Evolutionary conservation across 2,329 filamentous ascomycete genomes (phyloP), one percentile per base, ranked within the genome.

Genomic region (Dichotomopilus funicola): DNA sequence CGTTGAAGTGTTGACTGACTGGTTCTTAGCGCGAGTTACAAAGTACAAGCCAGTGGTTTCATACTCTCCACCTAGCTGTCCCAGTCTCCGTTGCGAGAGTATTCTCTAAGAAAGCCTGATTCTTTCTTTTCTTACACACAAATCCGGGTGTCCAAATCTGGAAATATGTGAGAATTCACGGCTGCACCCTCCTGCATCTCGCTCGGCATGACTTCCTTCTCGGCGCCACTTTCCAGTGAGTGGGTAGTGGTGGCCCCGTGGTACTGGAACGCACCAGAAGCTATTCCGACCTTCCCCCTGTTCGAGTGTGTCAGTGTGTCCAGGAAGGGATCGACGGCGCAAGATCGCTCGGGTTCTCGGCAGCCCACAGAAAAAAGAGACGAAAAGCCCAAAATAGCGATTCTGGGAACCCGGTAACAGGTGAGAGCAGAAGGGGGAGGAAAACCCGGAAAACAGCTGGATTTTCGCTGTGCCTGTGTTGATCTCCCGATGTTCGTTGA

Each of bases 131-230:
- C 19, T 27, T 27, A 27, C 19, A 27, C 19, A 27, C 19, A 27
- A 27, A 27, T 2, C 19, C 19, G 19, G 19, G 19, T 2, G 19
- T 27, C 19, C 19, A 27, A 27, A 27, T 27, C 19, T 27, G 19
- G 19, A 27, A 27, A 27, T 27, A 27, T 27, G 19, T 3, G 19
- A 27, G 19, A 27, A 27, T 27, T 27, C 19, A 27, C 19, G 3
- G 19, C 19, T 27, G 42, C 42, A 45, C 12, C 27, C 12, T 19
- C 34, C 33, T 46, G 49, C 36, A 37, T 40, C 45, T 49, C 40
- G 49, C 54, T 41, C 49, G 54, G 54, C 50, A 42, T 44, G 3
- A 45, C 49, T 53, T 19, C 49, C 10, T 31, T 33, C 38, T 43
- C 47, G 53, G 42, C 47, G 34, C n/a, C 37, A 45, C 52, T 37